phyloP scores from a whole-genome alignment of 495 filamentous ascomycete genomes.

The Massariosphaeria phaeospora region DNA sequence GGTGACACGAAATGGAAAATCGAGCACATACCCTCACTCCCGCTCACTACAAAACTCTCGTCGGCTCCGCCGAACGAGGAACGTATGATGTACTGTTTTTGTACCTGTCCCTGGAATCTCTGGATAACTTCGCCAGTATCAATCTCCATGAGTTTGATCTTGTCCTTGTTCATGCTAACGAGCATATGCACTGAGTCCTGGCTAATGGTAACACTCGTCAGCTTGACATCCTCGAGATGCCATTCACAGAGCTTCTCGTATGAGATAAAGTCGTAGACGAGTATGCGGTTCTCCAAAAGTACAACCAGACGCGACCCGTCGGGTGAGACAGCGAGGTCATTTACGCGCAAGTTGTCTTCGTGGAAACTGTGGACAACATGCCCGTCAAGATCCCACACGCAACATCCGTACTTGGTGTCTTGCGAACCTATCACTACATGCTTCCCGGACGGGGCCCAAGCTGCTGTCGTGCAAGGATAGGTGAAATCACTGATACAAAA shows the following conservation, averaged over 20 bases:
- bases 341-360: conserved; percentile 64
- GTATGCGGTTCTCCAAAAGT: conserved; percentile 64
- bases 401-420: conserved; percentile 60
- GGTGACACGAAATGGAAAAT: neutral
- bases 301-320: conserved; percentile 75
- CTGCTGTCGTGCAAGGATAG: conserved; percentile 78
- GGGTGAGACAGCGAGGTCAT: conserved; percentile 75
- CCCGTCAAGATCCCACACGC: conserved; percentile 62
- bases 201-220: conserved; percentile 77
- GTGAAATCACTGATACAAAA: conserved; percentile 61
- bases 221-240: conserved; percentile 52
- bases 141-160: conserved; percentile 72
- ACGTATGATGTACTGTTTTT: conserved; percentile 69
- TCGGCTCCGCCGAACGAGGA: conserved; percentile 81
- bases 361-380: conserved; percentile 55
- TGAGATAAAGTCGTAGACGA: conserved; percentile 76
- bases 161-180: conserved; percentile 71
- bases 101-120: conserved; percentile 66
- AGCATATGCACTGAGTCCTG: conserved; percentile 71
- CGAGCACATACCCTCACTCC: conserved; percentile 74
- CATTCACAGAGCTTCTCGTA: conserved; percentile 70
- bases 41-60: conserved; percentile 85
- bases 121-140: conserved; percentile 66
- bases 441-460: conserved; percentile 75
- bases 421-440: conserved; percentile 78